Evolutionary conservation across 805 yeast genomes (phyloP), one percentile per base, ranked within the genome.

Genomic region (Vanderwaltozyma polyspora): DNA sequence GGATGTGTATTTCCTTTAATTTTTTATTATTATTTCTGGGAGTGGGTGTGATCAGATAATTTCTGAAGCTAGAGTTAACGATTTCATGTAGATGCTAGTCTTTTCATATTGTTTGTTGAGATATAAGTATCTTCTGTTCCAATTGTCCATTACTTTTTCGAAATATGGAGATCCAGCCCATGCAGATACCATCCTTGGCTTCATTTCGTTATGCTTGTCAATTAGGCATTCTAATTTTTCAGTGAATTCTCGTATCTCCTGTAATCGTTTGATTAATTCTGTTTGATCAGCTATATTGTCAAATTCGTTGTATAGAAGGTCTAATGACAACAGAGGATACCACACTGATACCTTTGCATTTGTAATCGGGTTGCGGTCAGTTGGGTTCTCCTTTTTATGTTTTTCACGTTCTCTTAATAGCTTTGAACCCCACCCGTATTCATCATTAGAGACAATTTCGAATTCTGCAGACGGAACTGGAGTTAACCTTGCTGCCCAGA

Each of bases 401-500:
- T 11, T n/a, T 6, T 22, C 12, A 1, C 18, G 3, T 2, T 10
- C 23, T 1, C 34, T 33, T 5, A 60, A 28, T 1, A 57, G 16
- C 4, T 33, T 36, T 5, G 41, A 34, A 31, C 66, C 57, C 94
- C 94, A 85, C 2, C 95, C 95, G 51, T 74, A 85, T 52, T 86
- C 93, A 38, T 77, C 70, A 35, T 65, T 70, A 5, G 89, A 76
- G 2, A 85, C 75, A 22, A 82, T 66, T 41, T 79, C 75, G 36
- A 75, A 79, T 47, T 77, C 81, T 0, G 76, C 40, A 22, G 63
- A 67, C 3, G 94, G 94, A 15, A 83, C 77, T 12, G 86, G 79
- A 6, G 94, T 79, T 25, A 81, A 70, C 43, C 91, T 70, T 2
- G 89, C 82, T 2, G 93, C 83, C 95, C 95, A 86, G 53, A 82